Percentiles rank a stretch among this genome's conserved stretches.
Evolutionary conservation across 345 rosid genomes (phyloP).

Genomic region (Populus euphratica): DNA sequence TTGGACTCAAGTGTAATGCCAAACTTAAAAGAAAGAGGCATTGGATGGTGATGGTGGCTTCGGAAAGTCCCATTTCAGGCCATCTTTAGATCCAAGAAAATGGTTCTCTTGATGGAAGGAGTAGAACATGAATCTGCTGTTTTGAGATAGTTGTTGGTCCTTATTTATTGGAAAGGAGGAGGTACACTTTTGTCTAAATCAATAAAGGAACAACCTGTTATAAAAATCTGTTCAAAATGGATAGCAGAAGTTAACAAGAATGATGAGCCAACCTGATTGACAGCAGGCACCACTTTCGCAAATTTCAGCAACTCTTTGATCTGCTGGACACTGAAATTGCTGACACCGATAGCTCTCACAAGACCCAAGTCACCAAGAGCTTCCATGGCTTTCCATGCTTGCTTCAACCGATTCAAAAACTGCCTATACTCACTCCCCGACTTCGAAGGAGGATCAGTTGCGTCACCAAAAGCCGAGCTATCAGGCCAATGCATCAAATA

Average conservation of each 20-base stretch:
- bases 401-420: conserved; percentile 52
- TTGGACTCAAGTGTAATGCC: neutral
- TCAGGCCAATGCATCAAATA: conserved; percentile 69
- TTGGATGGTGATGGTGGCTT: neutral
- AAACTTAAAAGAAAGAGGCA: neutral
- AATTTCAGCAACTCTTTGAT: conserved; percentile 56
- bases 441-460: conserved; percentile 61
- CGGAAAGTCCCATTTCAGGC: neutral
- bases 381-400: conserved; percentile 67
- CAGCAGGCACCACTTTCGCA: conserved; percentile 55
- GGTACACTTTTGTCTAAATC: neutral
- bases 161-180: neutral
- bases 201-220: neutral
- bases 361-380: conserved; percentile 46
- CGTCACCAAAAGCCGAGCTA: conserved; percentile 56
- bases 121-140: neutral
- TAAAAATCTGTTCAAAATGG: conserved; percentile 3
- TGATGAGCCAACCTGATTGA: conserved; percentile 46
- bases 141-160: neutral
- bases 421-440: conserved; percentile 52
- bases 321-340: conserved; percentile 52
- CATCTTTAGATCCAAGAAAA: neutral
- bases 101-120: neutral
- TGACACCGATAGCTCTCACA: conserved; percentile 57
- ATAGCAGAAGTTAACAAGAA: neutral